Base-by-base conservation (phyloP, 192 early-diverging fungal species). In the Coemansia sp. region DNA sequence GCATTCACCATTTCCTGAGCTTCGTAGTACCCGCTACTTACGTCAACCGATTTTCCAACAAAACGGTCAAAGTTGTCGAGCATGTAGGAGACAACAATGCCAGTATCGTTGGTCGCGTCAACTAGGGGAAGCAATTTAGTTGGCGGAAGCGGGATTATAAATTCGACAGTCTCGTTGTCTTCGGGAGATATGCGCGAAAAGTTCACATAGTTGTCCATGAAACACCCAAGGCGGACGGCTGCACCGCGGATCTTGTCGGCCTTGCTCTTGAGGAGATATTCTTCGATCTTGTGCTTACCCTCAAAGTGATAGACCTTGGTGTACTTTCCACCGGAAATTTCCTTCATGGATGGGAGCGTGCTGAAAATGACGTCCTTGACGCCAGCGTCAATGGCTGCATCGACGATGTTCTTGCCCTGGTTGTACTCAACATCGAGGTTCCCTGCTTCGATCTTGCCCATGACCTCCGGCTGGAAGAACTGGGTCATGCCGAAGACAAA, bases 331-430 rank as follows among this genome's bases (percentile, higher is more conserved):
- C 36, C 9, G 0, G 74, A 70, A 27, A 50, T 17, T 54, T 63
- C 29, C 30, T 59, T 64, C 56, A 70, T 66, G 22, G 74, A 76
- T 34, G 62, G 54, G 1, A 76, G 64, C 33, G 54, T 60, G 61
- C 74, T 76, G 34, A 59, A 60, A 19, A 76, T 31, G 40, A 76
- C 38, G 38, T 55, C 27, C 15, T 48, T 31, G 34, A 70, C 74
- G 13, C 64, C 61, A 0, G 47, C 67, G 6, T 36, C 50, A 45
- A 76, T 76, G 1, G 74, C 74, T 7, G 74, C 67, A 25, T 76
- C 74, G 19, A 76, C 53, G 17, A 64, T 59, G 52, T 61, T 62
- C 64, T 67, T 70, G 59, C 74, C 74, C 27, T 76, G 74, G 5
- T 48, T 45, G 29, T 29, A 76, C 57, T 76, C 74, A 9, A 63